Conservation (phyloP, 768 basidiomycete genomes). For the Leccinum arenicola region DNA sequence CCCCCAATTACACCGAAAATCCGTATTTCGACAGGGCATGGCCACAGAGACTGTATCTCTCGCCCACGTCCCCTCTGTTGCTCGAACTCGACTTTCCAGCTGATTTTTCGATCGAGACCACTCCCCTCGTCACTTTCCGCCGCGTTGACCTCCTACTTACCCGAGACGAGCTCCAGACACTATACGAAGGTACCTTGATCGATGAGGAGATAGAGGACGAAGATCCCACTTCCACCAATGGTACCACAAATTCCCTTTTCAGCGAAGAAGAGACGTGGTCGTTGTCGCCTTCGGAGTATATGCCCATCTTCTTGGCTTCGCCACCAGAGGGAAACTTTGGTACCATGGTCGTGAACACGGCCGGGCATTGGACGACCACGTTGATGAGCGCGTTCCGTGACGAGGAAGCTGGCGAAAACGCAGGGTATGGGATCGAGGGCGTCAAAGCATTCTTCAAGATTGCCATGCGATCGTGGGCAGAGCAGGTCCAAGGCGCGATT, state of each 20-base stretch:
- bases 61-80: conserved; percentile 43
- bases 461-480: conserved; percentile 57
- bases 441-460: conserved; percentile 56
- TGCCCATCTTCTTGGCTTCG: conserved; percentile 43
- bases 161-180: conserved; percentile 42
- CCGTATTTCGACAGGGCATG: conserved; percentile 59
- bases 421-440: conserved; percentile 48
- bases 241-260: conserved; percentile 43
- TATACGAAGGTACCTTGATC: conserved; percentile 37
- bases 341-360: conserved; percentile 62
- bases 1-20: conserved; percentile 55
- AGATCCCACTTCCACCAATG: conserved; percentile 14
- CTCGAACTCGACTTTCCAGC: conserved; percentile 41
- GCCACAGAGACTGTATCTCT: conserved; percentile 63
- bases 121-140: conserved; percentile 65
- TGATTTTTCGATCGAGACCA: conserved; percentile 52
- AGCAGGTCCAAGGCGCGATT: conserved; percentile 46
- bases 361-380: conserved; percentile 66
- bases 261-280: conserved; percentile 56
- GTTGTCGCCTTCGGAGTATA: conserved; percentile 49
- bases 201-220: conserved; percentile 16
- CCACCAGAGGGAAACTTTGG: conserved; percentile 53
- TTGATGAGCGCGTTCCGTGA: conserved; percentile 44
- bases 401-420: conserved; percentile 27
- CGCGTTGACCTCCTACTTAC: conserved; percentile 60